Evolutionary conservation across 2,329 filamentous ascomycete genomes (phyloP), one percentile per base, ranked within the genome.

Genomic region (Botryotinia convoluta): DNA sequence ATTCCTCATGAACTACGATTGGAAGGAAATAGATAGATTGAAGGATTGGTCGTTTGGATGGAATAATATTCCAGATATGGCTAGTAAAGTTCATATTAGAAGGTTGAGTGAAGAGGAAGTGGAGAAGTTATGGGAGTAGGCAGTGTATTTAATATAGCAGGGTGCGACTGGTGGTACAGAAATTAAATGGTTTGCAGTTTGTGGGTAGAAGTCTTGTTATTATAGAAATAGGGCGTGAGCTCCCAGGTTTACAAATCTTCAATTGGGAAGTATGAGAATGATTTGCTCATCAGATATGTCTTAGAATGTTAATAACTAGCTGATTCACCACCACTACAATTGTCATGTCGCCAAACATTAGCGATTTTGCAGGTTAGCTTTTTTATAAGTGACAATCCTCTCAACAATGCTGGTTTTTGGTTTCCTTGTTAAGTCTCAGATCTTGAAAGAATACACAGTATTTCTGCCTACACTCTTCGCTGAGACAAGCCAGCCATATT

Each of bases 1-100:
- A 48, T 71, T 71, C 7, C 44, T 71, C 39, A 63, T 71, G 69
- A 71, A 71, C 12, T 71, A 64, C n/a, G 69, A 64, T 26, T 71
- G 69, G 69, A 71, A 71, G 37, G 69, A 63, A 6, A 54, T 71
- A 16, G 69, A 71, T 26, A 37, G 69, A 26, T 51, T 64, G 8
- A 51, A 71, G 32, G 69, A 71, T 64, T 71, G 59, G 69, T 64
- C 69, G 12, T 71, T 71, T 64, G 59, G 69, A 48, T 71, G 59
- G 59, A 71, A 71, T 0, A 71, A 71, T 12, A 71, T 71, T 5
- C 69, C 69, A 29, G 69, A 71, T 54, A 71, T 64, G 69, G 59
- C 57, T 4, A 71, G 42, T 12, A 71, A 71, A 29, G 69, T 71
- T 39, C 32, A 61, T 0, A 71, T 64, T 20, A 42, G 69, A 42